Evolutionary conservation across 116 monocot genomes (phyloP), one percentile per base, ranked within the genome.

Genomic region (Trichopus zeylanicus): DNA sequence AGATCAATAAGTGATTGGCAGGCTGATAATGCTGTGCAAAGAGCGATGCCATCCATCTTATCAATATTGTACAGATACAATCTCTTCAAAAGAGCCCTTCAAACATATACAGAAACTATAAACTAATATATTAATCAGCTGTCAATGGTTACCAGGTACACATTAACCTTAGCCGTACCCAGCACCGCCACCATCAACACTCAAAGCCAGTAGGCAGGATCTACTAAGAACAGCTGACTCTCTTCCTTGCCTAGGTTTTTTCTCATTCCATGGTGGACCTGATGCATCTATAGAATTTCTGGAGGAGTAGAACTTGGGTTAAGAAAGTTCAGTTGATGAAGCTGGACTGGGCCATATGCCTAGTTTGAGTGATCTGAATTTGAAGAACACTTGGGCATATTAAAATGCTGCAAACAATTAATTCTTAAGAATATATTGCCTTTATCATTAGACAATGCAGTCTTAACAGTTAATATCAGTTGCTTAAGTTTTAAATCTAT

Each of bases 291-390:
- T 59, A 5, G 65, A 27, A 49, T 56, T 68, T 51, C 61, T 58
- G 19, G 54, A 37, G 34, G 70, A 74, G 51, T 56, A 64, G n/a
- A 51, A 58, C 22, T 60, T 46, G 26, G 59, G 62, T 52, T 34
- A 21, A 16, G 42, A 54, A 60, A 46, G 6, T 22, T 76, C 67
- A 47, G 66, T 24, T 29, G 63, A 59, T 24, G 63, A 66, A 55
- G 42, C 22, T 42, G 56, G 32, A 49, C 29, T 74, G 18, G 69
- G 58, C 59, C 56, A 55, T 53, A 61, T 70, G 5, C 91, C 87
- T 71, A 92, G 83, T 70, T 83, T 87, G 28, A 92, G 71, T 46
- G 87, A 86, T 65, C 86, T 92, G 55, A 70, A 56, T 57, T 46
- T 34, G 18, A 61, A 73, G 30, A 60, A 49, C 9, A 20, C 19